Conservation (phyloP, 805 yeast species). For the Dipodascopsis tothii region DNA sequence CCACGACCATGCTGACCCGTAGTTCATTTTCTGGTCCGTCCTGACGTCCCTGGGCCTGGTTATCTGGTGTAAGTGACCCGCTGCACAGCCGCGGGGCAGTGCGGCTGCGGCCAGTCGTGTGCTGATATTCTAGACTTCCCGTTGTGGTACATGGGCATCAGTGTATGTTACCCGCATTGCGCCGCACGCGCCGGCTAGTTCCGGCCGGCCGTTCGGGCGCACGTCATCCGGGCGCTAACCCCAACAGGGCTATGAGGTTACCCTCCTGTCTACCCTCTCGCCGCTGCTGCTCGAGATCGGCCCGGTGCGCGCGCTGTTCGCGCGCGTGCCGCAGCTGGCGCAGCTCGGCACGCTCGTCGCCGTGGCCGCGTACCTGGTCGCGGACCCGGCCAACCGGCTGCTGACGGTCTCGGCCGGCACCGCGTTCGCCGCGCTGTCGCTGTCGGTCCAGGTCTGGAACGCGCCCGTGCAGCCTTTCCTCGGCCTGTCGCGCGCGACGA, state of each 20-base stretch:
- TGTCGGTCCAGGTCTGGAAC: slow-evolving; percentile 34
- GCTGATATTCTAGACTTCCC: slow-evolving; percentile 53
- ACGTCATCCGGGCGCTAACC: not conserved
- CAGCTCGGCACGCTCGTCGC: slow-evolving; percentile 54
- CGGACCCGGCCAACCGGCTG: slow-evolving; percentile 64
- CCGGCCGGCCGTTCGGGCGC: not conserved
- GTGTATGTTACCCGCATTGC: slow-evolving; percentile 4
- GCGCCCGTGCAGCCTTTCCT: slow-evolving; percentile 30
- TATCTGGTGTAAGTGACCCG: slow-evolving; percentile 59
- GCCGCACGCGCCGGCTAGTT: not conserved
- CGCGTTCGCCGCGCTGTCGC: slow-evolving; percentile 51
- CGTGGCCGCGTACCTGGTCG: slow-evolving; percentile 64
- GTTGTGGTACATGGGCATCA: slow-evolving; percentile 91
- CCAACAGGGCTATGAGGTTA: slow-evolving; percentile 76
- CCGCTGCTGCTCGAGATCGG: slow-evolving; percentile 51
- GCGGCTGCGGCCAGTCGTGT: too few relatives aligned
- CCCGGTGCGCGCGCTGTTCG: slow-evolving; percentile 36
- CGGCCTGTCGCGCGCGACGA: slow-evolving; percentile 40
- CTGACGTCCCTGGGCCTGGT: slow-evolving; percentile 73
- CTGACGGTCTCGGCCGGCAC: slow-evolving; percentile 59
- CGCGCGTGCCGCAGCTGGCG: slow-evolving; percentile 45
- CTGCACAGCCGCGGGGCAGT: too few relatives aligned
- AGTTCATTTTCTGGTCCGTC: slow-evolving; percentile 79
- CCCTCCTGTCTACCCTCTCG: slow-evolving; percentile 48
- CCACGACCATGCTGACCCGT: too few relatives aligned